phyloP scores from a whole-genome alignment of 108 stramenopile genomes.

The Fistulifera pelliculosa region DNA sequence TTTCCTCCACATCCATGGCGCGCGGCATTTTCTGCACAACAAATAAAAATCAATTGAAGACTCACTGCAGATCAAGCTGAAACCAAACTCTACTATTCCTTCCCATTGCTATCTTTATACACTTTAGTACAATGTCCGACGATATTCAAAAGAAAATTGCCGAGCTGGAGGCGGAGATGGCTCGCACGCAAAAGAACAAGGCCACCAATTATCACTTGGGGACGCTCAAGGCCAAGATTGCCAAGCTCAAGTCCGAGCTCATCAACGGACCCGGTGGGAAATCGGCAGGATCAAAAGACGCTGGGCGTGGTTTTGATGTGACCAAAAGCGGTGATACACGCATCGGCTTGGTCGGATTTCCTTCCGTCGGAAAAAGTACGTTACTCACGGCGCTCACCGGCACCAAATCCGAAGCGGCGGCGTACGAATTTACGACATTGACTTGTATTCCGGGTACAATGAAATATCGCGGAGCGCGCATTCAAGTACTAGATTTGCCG shows the following conservation, averaged over 20 bases:
- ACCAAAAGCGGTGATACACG: constrained; percentile 93
- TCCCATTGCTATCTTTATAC: not conserved
- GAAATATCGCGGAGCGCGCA: constrained; percentile 93
- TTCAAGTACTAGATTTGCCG: constrained; percentile 97
- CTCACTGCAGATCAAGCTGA: too few relatives aligned
- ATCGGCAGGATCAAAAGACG: constrained; percentile 86
- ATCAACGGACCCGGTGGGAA: constrained; percentile 79
- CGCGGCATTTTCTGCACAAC: too few relatives aligned
- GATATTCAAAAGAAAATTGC: constrained; percentile 45
- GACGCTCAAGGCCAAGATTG: constrained; percentile 98
- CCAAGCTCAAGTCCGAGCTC: constrained; percentile 87
- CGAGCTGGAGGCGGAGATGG: constrained; percentile 96
- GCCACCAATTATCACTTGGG: constrained; percentile 75
- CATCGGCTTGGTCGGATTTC: constrained; percentile 97
- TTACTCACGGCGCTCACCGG: constrained; percentile 93
- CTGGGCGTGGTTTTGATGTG: constrained; percentile 96
- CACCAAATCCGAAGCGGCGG: constrained; percentile 89
- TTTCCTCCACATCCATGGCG: too few relatives aligned
- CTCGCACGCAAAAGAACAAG: constrained; percentile 82
- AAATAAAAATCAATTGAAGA: too few relatives aligned
- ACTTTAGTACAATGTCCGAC: constrained; percentile 22
- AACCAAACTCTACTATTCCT: too few relatives aligned
- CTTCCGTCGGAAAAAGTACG: constrained; percentile 96
- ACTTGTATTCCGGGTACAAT: constrained; percentile 98
- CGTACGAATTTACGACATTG: constrained; percentile 98